Base-by-base conservation (phyloP, 495 filamentous ascomycete genomes). In the Penicillium riverlandense region DNA sequence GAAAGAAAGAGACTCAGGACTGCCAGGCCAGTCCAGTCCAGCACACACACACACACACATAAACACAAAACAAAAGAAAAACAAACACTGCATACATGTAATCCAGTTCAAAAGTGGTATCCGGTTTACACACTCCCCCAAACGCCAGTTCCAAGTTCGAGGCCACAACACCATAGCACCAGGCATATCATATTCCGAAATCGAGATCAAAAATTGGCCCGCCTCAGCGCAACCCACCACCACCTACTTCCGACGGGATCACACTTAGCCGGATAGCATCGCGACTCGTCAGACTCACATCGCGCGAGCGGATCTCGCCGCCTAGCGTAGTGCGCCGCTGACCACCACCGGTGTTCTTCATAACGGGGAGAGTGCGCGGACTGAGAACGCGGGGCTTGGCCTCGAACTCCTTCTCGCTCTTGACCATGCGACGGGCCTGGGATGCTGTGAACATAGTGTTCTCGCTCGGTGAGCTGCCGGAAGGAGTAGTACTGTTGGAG, bases 381-480 rank as follows among this genome's bases (percentile, higher is more conserved):
- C 81, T 82, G 38, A 88, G 62, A 11, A 87, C 81, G 38, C 72
- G 75, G 28, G 62, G 68, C 40, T 75, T 78, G 54, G 55, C 65
- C 44, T 75, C 73, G 7, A 47, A 29, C 31, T 82, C 82, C 44
- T 79, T 78, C 16, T 84, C 81, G 43, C 71, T 76, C 62, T 77
- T 83, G 15, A 82, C 80, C 81, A 88, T 85, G 11, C 84, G 68
- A 29, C 84, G 70, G 7, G 84, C 83, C 45, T 85, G 82, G 12
- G 76, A 76, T 22, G 83, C 79, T 6, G 82, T 82, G 68, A 86
- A 86, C 63, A 86, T 70, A 22, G 64, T 66, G 45, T 71, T 60
- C 39, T 83, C 81, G 37, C 65, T 75, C 1, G 79, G 77, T 22
- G 81, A 78, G 44, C 72, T 77, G 10, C 74, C 65, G 13, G 75